Conservation (phyloP, 768 basidiomycete genomes). For the Russula vinacea region DNA sequence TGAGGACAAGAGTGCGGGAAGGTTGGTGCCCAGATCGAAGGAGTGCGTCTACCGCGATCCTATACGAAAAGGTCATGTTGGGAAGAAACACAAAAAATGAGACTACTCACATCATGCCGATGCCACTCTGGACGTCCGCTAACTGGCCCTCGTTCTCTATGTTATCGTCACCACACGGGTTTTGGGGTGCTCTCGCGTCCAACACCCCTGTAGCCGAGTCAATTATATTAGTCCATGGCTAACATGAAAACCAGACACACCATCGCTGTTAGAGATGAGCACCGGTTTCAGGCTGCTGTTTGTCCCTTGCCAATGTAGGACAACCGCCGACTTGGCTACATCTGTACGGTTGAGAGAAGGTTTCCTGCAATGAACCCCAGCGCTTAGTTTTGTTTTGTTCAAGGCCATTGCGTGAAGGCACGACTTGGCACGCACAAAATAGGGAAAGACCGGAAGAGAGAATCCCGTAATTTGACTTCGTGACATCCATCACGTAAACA, state of each 20-base stretch:
- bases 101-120: constrained; percentile 13
- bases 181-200: background rate
- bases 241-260: background rate
- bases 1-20: constrained; percentile 7
- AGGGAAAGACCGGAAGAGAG: constrained; percentile 1
- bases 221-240: background rate
- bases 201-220: constrained; percentile 1
- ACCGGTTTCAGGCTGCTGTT: constrained; percentile 4
- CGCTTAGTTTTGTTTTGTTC: background rate
- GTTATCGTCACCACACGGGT: background rate
- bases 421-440: background rate
- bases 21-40: constrained; percentile 12
- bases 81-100: background rate
- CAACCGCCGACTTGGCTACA: constrained; percentile 6
- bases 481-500: background rate
- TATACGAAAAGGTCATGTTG: background rate
- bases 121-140: constrained; percentile 4
- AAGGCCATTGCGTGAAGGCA: background rate
- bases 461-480: background rate
- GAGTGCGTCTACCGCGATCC: constrained; percentile 8
- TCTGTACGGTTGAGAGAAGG: constrained; percentile 6
- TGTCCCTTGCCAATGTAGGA: constrained; percentile 18
- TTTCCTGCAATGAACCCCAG: background rate
- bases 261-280: constrained; percentile 10
- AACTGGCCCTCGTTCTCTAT: background rate